A percentile compares a stretch with the other conserved stretches of the same genome.
phyloP scores from a whole-genome alignment of 2,329 filamentous ascomycete genomes.

The Epichloe sp. region DNA sequence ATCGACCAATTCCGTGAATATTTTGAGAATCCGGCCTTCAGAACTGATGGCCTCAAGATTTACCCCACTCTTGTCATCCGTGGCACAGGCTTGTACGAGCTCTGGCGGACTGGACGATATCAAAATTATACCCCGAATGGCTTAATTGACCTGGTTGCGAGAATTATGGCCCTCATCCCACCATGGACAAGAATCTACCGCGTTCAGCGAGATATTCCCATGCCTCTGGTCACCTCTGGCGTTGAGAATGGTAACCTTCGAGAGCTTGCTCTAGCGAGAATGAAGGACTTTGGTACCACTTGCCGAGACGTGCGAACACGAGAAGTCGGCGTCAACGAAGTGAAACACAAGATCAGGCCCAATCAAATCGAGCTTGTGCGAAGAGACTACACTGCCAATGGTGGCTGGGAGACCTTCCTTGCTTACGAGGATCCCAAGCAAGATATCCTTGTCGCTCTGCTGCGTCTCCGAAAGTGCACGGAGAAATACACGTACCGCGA shows the following conservation, averaged over 20 bases:
- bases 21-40: conserved; percentile 90
- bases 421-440: conserved; percentile 98
- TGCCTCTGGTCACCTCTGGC: conserved; percentile 96
- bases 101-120: conserved; percentile 94
- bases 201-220: conserved; percentile 97
- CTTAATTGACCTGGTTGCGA: conserved; percentile 85
- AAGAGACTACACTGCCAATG: conserved; percentile 87
- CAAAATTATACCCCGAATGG: conserved; percentile 99
- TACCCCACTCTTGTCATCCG: conserved; percentile 96
- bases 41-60: conserved; percentile 94
- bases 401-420: conserved; percentile 96
- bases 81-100: conserved; percentile 88
- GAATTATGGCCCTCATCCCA: conserved; percentile 88
- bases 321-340: conserved; percentile 96
- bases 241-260: conserved; percentile 96
- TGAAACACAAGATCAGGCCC: conserved; percentile 95
- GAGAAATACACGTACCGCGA: conserved; percentile 83
- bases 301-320: conserved; percentile 93
- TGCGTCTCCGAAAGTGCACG: conserved; percentile 82
- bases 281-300: conserved; percentile 97
- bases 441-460: conserved; percentile 85
- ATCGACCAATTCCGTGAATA: conserved; percentile 96
- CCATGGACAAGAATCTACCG: conserved; percentile 98
- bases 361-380: conserved; percentile 93
- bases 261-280: conserved; percentile 84